Evolutionary conservation across 129 eudicot species (phyloP).

Genomic region (Pittosporum tobira): DNA sequence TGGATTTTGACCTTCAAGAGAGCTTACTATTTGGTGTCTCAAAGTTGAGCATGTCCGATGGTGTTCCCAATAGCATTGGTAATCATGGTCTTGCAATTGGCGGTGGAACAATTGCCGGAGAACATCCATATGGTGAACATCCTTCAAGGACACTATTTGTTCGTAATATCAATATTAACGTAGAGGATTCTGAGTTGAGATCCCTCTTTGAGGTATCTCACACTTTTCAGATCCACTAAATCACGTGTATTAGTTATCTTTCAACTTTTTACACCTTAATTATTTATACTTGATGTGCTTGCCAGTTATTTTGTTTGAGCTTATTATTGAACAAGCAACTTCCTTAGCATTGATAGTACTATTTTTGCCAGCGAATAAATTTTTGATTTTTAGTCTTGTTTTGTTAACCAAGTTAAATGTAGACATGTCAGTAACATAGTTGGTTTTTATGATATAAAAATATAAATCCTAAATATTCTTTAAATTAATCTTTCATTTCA

Average conservation of each 20-base stretch:
- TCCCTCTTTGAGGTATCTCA: slow-evolving; percentile 74
- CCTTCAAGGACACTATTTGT: slow-evolving; percentile 91
- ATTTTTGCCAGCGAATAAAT: too few species aligned
- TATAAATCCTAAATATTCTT: not conserved
- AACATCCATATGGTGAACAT: slow-evolving; percentile 94
- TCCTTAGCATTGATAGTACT: too few species aligned
- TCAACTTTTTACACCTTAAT: not conserved
- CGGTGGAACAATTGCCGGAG: slow-evolving; percentile 61
- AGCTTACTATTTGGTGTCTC: slow-evolving; percentile 36
- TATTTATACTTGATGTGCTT: not conserved
- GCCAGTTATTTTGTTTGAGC: not conserved
- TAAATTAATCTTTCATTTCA: slow-evolving; percentile 15
- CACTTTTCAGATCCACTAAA: not conserved
- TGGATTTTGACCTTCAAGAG: slow-evolving; percentile 61
- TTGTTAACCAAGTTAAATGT: too few species aligned
- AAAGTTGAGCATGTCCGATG: slow-evolving; percentile 42
- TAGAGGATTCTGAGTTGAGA: slow-evolving; percentile 75
- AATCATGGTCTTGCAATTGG: slow-evolving; percentile 40
- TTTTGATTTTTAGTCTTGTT: too few species aligned
- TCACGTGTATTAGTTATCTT: not conserved
- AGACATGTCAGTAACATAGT: not conserved
- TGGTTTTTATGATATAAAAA: not conserved
- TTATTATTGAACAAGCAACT: too few species aligned
- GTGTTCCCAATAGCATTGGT: slow-evolving; percentile 28
- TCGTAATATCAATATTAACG: slow-evolving; percentile 83